phyloP scores from a whole-genome alignment of 805 yeast genomes.

The Starmerella scarabaei region DNA sequence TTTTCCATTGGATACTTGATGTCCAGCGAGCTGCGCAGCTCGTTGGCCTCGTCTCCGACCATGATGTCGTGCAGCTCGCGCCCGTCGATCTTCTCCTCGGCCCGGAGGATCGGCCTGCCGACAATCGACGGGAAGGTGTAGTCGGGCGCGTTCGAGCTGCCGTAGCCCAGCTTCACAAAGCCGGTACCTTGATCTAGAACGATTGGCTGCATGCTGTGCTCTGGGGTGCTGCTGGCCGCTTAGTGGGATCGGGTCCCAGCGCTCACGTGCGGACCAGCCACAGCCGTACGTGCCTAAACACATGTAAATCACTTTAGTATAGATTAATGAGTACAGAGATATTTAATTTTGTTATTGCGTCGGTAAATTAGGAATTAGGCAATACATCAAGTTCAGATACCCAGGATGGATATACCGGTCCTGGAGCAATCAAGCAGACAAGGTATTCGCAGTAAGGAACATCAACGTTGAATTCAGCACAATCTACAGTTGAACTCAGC shows the following conservation, averaged over 20 bases:
- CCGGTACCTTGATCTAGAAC: constrained; percentile 99
- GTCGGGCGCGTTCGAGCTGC: constrained; percentile 95
- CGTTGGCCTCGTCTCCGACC: constrained; percentile 95
- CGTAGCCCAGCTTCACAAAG: constrained; percentile 91
- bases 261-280: no score
- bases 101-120: constrained; percentile 92
- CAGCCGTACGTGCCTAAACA: not conserved
- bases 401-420: no score
- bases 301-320: not conserved
- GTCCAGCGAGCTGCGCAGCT: constrained; percentile 78
- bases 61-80: constrained; percentile 84
- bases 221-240: no score
- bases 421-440: no score
- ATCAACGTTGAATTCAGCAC: no score
- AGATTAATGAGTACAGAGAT: no score
- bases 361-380: no score
- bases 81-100: constrained; percentile 76
- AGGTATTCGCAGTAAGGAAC: no score
- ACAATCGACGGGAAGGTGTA: constrained; percentile 94
- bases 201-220: constrained; percentile 25
- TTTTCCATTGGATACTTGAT: constrained; percentile 98
- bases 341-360: no score
- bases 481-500: no score
- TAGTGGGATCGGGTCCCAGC: no score
- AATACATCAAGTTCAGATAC: no score